These are phyloP conservation scores for Pseudozyma pruni DNA, from an alignment of 1,284 basidiomycete genomes.

Conservation along the genomic window DNA sequence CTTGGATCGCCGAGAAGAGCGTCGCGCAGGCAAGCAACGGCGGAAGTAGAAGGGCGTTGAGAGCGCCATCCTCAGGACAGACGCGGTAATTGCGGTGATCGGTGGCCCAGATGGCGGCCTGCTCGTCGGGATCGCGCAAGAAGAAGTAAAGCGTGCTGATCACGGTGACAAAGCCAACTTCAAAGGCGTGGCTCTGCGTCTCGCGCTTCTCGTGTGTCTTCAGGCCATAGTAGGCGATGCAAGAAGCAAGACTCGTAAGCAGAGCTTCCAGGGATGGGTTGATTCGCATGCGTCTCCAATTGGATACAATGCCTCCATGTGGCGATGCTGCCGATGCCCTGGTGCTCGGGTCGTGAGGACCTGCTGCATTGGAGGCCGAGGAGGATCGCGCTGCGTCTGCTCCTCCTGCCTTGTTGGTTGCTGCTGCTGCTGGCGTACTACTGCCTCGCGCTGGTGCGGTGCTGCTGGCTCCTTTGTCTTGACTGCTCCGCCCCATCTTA, in stretches of 20 bases:
- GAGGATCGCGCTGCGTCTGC: constrained; percentile 27
- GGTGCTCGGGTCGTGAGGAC: background rate
- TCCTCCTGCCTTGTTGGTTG: constrained; percentile 4
- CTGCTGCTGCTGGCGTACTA: constrained; percentile 1
- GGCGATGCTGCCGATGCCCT: constrained; percentile 1
- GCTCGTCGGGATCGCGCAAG: constrained; percentile 35
- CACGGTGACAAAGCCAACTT: constrained; percentile 45
- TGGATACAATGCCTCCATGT: background rate
- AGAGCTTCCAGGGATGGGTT: constrained; percentile 44
- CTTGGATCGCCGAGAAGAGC: constrained; percentile 52
- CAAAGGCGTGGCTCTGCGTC: constrained; percentile 42
- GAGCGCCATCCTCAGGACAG: constrained; percentile 55
- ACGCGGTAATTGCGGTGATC: constrained; percentile 56
- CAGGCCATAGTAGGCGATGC: constrained; percentile 36
- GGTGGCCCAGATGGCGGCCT: constrained; percentile 59
- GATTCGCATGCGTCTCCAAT: constrained; percentile 27
- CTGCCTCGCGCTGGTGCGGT: background rate
- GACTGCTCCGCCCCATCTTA: constrained; percentile 9
- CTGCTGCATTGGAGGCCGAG: constrained; percentile 16
- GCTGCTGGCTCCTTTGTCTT: constrained; percentile 2
- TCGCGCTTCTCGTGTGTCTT: constrained; percentile 27
- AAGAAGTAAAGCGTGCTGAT: constrained; percentile 50
- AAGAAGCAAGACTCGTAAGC: constrained; percentile 36
- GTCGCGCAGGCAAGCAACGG: constrained; percentile 51
- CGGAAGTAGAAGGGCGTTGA: constrained; percentile 53